Conservation (phyloP, 108 stramenopile genomes). For the Skeletonema marinoi region DNA sequence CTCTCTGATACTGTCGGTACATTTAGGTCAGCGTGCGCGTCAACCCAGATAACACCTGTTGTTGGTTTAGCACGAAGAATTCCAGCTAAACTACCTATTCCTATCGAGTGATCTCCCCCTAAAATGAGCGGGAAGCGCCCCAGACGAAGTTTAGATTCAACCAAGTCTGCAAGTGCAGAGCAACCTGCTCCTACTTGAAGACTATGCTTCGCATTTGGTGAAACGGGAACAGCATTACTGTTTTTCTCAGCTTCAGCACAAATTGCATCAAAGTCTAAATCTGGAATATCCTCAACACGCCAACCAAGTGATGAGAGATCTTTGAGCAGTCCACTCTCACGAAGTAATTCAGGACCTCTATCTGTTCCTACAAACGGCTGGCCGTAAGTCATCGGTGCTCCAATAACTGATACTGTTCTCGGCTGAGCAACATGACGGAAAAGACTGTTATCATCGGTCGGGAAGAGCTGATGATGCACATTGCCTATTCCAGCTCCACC, state of each 20-base stretch:
- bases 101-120: constrained; percentile 98
- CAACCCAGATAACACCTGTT: constrained; percentile 99
- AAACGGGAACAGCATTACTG: not conserved
- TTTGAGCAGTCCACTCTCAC: constrained; percentile 67
- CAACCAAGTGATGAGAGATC: constrained; percentile 83
- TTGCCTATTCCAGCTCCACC: constrained; percentile 72
- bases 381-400: constrained; percentile 91
- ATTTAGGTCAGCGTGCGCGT: constrained; percentile 99
- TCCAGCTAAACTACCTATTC: constrained; percentile 92
- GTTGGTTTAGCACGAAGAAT: constrained; percentile 78
- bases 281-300: constrained; percentile 82
- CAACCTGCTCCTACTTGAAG: constrained; percentile 58
- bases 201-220: constrained; percentile 73
- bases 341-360: constrained; percentile 68
- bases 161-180: constrained; percentile 55
- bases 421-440: constrained; percentile 49
- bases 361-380: constrained; percentile 91
- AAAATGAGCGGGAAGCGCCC: constrained; percentile 89
- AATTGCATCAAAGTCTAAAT: constrained; percentile 68
- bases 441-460: constrained; percentile 26
- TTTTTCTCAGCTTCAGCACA: constrained; percentile 18
- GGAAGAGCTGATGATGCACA: constrained; percentile 58
- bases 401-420: constrained; percentile 55
- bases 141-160: constrained; percentile 57
- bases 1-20: constrained; percentile 87